Evolutionary conservation across 179 eudicot species (phyloP).

Genomic region (Beta lomatogona): DNA sequence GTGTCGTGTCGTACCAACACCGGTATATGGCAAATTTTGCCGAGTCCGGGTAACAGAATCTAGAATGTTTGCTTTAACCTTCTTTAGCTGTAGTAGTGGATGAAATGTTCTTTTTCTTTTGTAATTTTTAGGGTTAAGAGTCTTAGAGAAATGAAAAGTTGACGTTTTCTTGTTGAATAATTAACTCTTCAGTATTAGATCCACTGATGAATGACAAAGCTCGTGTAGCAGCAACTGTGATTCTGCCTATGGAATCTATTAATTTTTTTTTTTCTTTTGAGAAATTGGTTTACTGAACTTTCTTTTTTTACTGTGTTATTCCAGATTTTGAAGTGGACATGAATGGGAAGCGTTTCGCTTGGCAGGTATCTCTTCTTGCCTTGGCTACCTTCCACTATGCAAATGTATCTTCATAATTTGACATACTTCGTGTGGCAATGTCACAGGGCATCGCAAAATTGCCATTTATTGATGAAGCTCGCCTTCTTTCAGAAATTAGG

Average conservation of each 20-base stretch:
- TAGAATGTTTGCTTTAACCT: neutral
- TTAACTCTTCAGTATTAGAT: neutral
- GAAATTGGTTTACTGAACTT: too few relatives aligned
- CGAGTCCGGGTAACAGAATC: too few relatives aligned
- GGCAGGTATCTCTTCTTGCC: conserved; percentile 63
- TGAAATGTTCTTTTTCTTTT: too few relatives aligned
- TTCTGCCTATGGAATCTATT: neutral
- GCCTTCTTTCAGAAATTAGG: conserved; percentile 86
- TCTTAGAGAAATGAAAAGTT: neutral
- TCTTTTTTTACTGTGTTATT: neutral
- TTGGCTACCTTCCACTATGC: neutral
- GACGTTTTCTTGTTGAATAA: neutral
- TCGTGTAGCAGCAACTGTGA: neutral
- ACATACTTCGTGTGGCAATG: conserved; percentile 21
- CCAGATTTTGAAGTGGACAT: conserved; percentile 96
- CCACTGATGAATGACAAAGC: neutral
- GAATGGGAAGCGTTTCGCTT: conserved; percentile 91
- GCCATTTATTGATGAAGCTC: conserved; percentile 91
- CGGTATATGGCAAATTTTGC: too few relatives aligned
- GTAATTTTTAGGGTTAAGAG: neutral
- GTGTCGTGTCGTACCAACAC: too few relatives aligned
- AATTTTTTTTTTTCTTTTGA: neutral
- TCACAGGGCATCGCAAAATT: conserved; percentile 82
- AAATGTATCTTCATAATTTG: conserved; percentile 2
- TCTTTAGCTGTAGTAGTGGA: neutral